Conservation (phyloP, 1,139 yeast genomes). For the Candida sp. region DNA sequence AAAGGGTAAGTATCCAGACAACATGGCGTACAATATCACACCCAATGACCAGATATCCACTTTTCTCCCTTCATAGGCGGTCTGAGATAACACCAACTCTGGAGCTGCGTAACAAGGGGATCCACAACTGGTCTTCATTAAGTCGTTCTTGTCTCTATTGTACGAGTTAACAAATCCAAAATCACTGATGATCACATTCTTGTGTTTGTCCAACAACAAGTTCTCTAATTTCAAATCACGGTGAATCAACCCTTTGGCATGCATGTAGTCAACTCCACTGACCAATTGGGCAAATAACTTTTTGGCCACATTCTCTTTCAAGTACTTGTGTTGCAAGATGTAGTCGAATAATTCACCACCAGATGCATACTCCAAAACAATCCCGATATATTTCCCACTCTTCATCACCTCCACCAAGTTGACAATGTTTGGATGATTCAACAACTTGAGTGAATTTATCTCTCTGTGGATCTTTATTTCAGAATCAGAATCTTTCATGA, state of each 20-base stretch:
- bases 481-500: constrained; percentile 81
- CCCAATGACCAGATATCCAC: constrained; percentile 99
- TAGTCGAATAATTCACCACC: constrained; percentile 98
- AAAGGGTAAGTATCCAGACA: constrained; percentile 96
- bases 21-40: constrained; percentile 93
- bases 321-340: constrained; percentile 82
- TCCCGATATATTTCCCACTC: constrained; percentile 94
- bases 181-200: constrained; percentile 79
- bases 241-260: constrained; percentile 81
- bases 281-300: constrained; percentile 90
- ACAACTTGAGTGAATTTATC: constrained; percentile 83
- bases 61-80: constrained; percentile 91
- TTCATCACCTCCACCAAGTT: constrained; percentile 91
- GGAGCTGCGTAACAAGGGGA: constrained; percentile 99
- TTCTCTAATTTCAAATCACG: constrained; percentile 80
- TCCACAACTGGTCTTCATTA: constrained; percentile 97
- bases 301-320: constrained; percentile 87
- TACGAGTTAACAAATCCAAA: constrained; percentile 95
- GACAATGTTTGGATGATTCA: constrained; percentile 94
- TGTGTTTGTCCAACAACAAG: constrained; percentile 76
- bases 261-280: constrained; percentile 93
- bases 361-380: constrained; percentile 93
- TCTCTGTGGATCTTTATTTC: constrained; percentile 93
- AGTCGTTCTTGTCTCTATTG: constrained; percentile 62
- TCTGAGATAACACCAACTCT: constrained; percentile 86